These are phyloP conservation scores for Ziziphus jujuba DNA, from an alignment of 306 rosid genomes.

Conservation along the genomic window DNA sequence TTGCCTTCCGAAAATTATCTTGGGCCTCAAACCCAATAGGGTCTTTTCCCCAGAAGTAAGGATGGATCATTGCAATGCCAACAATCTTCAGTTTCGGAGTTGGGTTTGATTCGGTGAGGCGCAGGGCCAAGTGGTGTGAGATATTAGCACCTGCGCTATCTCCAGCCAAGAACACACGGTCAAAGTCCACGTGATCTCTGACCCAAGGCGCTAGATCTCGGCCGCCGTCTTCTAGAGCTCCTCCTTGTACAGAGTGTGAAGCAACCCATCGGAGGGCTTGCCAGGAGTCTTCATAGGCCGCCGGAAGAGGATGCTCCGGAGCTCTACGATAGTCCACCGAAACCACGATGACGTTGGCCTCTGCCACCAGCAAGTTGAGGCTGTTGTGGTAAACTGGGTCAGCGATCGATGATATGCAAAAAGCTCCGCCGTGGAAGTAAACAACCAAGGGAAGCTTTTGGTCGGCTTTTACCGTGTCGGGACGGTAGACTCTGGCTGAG, in stretches of 20 bases:
- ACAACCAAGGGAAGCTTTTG: conserved; percentile 54
- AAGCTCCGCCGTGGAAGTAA: conserved; percentile 89
- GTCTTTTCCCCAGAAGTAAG: conserved; percentile 81
- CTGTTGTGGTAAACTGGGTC: conserved; percentile 75
- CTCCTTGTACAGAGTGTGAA: conserved; percentile 21
- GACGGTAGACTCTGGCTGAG: conserved; percentile 62
- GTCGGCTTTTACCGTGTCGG: conserved; percentile 9
- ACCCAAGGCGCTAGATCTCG: conserved; percentile 61
- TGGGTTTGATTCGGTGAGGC: conserved; percentile 15
- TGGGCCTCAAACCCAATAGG: conserved; percentile 57
- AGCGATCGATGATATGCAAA: conserved; percentile 51
- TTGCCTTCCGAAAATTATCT: conserved; percentile 41
- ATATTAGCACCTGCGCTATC: conserved; percentile 87
- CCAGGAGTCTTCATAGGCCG: conserved; percentile 73
- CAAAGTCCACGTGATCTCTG: conserved; percentile 45
- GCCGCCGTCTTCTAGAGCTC: not conserved
- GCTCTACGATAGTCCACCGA: conserved; percentile 69
- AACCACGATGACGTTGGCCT: conserved; percentile 47
- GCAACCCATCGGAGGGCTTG: conserved; percentile 60
- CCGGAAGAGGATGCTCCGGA: conserved; percentile 78
- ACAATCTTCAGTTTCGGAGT: conserved; percentile 28
- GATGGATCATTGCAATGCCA: conserved; percentile 61
- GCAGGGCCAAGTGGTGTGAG: conserved; percentile 56
- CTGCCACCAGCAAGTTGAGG: conserved; percentile 59
- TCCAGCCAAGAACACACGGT: conserved; percentile 57